phyloP scores from a whole-genome alignment of 169 alveolate genomes.

The Cryptosporidium baileyi region DNA sequence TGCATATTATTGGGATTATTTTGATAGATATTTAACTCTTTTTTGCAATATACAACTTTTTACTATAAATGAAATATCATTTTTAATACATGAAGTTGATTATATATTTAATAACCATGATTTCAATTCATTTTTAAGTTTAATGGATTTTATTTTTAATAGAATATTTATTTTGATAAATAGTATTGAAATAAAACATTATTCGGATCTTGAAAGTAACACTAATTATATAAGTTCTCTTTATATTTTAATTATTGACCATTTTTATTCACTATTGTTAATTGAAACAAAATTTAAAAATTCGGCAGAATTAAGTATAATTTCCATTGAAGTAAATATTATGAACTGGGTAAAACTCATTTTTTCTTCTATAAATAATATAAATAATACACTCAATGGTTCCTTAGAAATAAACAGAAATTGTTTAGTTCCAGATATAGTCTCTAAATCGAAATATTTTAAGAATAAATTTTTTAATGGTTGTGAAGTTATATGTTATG shows the following conservation, averaged over 20 bases:
- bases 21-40: conserved; percentile 2
- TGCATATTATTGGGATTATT: conserved; percentile 26
- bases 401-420: background rate
- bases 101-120: background rate
- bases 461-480: conserved; percentile 13
- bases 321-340: conserved; percentile 1
- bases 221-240: conserved; percentile 6
- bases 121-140: background rate
- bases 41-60: background rate
- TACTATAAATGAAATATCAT: background rate
- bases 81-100: background rate
- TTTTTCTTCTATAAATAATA: conserved; percentile 5
- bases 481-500: background rate
- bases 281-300: background rate
- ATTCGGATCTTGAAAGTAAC: conserved; percentile 8
- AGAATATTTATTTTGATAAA: conserved; percentile 8
- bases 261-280: background rate
- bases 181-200: conserved; percentile 13
- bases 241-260: background rate
- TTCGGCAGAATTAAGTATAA: background rate
- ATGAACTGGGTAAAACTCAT: conserved; percentile 23
- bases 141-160: conserved; percentile 12
- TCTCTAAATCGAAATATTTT: background rate
- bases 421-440: conserved; percentile 16
- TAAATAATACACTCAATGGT: background rate